phyloP scores from a whole-genome alignment of 495 filamentous ascomycete species.

The Annulohypoxylon stygium region DNA sequence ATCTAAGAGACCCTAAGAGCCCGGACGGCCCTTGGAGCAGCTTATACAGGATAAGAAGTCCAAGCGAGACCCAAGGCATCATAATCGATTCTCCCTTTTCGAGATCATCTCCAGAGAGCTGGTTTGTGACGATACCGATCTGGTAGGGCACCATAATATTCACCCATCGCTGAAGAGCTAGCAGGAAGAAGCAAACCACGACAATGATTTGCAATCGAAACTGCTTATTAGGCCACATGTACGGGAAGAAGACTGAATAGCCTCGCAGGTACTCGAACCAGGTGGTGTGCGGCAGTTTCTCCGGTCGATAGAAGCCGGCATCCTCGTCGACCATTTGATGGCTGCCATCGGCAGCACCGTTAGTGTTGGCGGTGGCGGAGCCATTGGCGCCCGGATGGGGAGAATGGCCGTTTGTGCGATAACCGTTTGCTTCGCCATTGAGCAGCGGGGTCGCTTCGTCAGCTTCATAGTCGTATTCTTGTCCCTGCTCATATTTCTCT shows the following conservation, averaged over 20 bases:
- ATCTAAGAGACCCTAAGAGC: conserved; percentile 82
- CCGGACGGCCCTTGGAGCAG: conserved; percentile 91
- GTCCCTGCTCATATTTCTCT: conserved; percentile 56
- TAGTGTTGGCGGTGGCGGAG: conserved; percentile 47
- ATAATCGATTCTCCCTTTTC: conserved; percentile 47
- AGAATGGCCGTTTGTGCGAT: conserved; percentile 51
- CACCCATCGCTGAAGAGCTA: conserved; percentile 80
- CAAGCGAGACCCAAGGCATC: conserved; percentile 66
- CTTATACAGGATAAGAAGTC: conserved; percentile 82
- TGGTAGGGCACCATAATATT: conserved; percentile 86
- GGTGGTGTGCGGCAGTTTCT: conserved; percentile 58
- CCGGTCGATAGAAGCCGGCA: conserved; percentile 67
- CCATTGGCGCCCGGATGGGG: conserved; percentile 42
- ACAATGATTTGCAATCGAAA: conserved; percentile 77
- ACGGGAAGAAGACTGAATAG: conserved; percentile 92
- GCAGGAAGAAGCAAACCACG: conserved; percentile 81
- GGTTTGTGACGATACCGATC: conserved; percentile 77
- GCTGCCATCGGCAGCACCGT: conserved; percentile 45
- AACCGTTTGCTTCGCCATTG: conserved; percentile 50
- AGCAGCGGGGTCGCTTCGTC: conserved; percentile 66
- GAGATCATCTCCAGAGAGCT: conserved; percentile 58
- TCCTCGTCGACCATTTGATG: conserved; percentile 57
- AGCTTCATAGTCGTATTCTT: conserved; percentile 59
- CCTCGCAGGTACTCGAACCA: conserved; percentile 92
- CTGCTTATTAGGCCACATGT: conserved; percentile 85